Conservation (phyloP, 164 flowering plant genomes). For the Pachysandra terminalis region DNA sequence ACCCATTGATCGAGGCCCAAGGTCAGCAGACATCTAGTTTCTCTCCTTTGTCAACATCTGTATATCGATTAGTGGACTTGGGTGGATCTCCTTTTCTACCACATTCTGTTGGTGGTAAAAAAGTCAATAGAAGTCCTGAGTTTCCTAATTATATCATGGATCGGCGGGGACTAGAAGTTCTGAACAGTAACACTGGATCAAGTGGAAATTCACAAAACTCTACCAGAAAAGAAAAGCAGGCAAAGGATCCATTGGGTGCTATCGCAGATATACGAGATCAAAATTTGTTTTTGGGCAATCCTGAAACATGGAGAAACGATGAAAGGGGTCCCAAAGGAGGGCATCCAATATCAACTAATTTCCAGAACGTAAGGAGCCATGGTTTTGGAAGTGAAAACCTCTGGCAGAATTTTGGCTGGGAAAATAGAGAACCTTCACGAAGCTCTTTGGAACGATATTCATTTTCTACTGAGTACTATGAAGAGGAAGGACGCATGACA, state of each 20-base stretch:
- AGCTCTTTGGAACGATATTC: constrained; percentile 14
- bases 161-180: constrained; percentile 11
- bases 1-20: constrained; percentile 6
- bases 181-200: constrained; percentile 6
- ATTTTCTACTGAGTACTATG: constrained; percentile 9
- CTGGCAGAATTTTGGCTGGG: constrained; percentile 15
- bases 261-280: constrained; percentile 14
- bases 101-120: constrained; percentile 15
- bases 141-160: constrained; percentile 9
- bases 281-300: constrained; percentile 6
- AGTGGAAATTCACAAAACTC: constrained; percentile 4
- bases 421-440: constrained; percentile 10
- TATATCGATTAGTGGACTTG: constrained; percentile 1
- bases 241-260: constrained; percentile 13
- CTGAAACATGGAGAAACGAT: constrained; percentile 1
- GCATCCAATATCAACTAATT: constrained; percentile 3
- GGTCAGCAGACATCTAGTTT: constrained; percentile 10
- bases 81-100: constrained; percentile 10
- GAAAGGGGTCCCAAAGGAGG: constrained; percentile 12
- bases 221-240: constrained; percentile 14
- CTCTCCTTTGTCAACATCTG: constrained; percentile 18
- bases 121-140: constrained; percentile 14
- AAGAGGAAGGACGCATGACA: constrained; percentile 10
- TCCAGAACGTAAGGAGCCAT: constrained; percentile 9
- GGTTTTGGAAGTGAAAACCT: constrained; percentile 6